A percentile compares a stretch with the other conserved stretches of the same genome.
Evolutionary conservation across 805 yeast species (phyloP).

Genomic region (Sugiyamaella americana): DNA sequence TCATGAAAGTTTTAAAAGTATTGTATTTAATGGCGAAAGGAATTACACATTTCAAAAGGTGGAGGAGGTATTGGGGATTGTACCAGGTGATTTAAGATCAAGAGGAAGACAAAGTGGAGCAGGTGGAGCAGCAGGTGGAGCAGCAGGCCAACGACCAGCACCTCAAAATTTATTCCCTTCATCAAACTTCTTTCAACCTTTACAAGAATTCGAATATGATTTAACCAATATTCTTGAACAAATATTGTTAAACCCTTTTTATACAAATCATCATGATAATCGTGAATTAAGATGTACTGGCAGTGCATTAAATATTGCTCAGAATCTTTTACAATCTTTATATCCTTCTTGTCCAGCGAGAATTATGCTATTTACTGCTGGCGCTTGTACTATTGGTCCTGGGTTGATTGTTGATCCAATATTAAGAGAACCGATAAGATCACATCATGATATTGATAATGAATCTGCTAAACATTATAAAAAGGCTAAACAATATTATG

Average conservation of each 20-base stretch:
- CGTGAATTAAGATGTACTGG: conserved; percentile 85
- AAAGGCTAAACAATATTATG: conserved; percentile 76
- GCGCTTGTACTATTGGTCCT: conserved; percentile 84
- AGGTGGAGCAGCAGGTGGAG: conserved; percentile 6
- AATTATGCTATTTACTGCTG: conserved; percentile 77
- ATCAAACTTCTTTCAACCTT: conserved; percentile 55
- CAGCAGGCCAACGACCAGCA: not conserved
- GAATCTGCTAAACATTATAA: conserved; percentile 82
- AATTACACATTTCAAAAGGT: conserved; percentile 55
- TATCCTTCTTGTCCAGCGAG: conserved; percentile 74
- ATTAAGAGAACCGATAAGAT: conserved; percentile 85
- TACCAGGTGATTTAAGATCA: conserved; percentile 18
- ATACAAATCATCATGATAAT: conserved; percentile 55
- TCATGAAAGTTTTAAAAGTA: conserved; percentile 67
- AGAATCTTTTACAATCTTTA: conserved; percentile 66
- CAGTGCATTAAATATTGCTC: conserved; percentile 74
- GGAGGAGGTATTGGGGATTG: conserved; percentile 54
- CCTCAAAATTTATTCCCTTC: conserved; percentile 21
- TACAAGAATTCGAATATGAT: conserved; percentile 70
- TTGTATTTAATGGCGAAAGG: conserved; percentile 81
- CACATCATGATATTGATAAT: conserved; percentile 87
- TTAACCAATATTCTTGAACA: conserved; percentile 67
- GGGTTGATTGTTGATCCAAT: conserved; percentile 82
- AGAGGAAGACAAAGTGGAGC: conserved; percentile 2
- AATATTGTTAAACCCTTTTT: conserved; percentile 68